These are phyloP conservation scores for Debaryomyces castellii DNA, from an alignment of 805 yeast genomes.

Conservation along the genomic window DNA sequence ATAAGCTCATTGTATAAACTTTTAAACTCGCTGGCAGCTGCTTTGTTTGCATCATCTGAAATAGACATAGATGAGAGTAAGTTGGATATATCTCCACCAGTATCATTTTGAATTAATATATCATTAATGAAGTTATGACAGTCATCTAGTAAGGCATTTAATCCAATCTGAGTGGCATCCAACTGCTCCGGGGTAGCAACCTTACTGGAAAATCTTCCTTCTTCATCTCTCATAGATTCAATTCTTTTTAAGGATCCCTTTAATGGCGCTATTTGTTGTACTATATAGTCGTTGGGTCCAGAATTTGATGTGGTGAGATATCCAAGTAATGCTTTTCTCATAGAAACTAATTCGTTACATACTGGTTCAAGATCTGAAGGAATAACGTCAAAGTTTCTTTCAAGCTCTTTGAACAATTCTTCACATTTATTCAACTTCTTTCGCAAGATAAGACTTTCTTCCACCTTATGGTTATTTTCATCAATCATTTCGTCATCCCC, in stretches of 20 bases:
- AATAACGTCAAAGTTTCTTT: slow-evolving; percentile 45
- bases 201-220: slow-evolving; percentile 48
- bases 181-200: slow-evolving; percentile 20
- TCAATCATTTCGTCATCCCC: slow-evolving; percentile 12
- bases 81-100: slow-evolving; percentile 16
- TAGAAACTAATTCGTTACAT: slow-evolving; percentile 58
- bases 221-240: slow-evolving; percentile 46
- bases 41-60: slow-evolving; percentile 1
- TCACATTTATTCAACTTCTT: slow-evolving; percentile 66
- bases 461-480: slow-evolving; percentile 39
- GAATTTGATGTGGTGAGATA: slow-evolving; percentile 21
- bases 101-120: slow-evolving; percentile 47
- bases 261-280: slow-evolving; percentile 12
- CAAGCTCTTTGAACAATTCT: slow-evolving; percentile 55
- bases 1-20: slow-evolving; percentile 62
- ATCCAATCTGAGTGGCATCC: slow-evolving; percentile 41
- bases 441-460: slow-evolving; percentile 60
- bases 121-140: slow-evolving; percentile 76
- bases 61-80: slow-evolving; percentile 16
- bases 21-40: slow-evolving; percentile 30
- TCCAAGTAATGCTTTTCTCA: slow-evolving; percentile 60
- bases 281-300: slow-evolving; percentile 2
- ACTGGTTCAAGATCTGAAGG: slow-evolving; percentile 39
- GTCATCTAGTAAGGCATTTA: slow-evolving; percentile 79
- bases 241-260: slow-evolving; percentile 26